Base-by-base conservation (phyloP, 1,139 yeast species). In the Geotrichum bryndzae region DNA sequence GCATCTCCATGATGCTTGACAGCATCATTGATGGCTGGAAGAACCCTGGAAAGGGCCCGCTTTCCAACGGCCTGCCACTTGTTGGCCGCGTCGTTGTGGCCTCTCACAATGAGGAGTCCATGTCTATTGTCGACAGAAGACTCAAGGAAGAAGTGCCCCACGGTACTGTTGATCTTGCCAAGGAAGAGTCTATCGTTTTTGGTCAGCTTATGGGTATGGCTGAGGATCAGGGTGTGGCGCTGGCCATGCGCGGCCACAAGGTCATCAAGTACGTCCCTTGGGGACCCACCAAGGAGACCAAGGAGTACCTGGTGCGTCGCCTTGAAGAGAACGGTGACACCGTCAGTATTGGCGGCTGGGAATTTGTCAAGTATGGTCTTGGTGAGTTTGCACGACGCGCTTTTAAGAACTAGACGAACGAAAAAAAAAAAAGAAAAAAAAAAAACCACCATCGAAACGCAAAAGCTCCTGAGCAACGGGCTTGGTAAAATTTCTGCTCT, bases 161-260 rank as follows among this genome's bases (percentile, higher is more conserved):
- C 2, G 69, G 66, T 1, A 61, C 64, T 35, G 63, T 64, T 56
- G 59, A 64, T 8, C 66, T 66, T 48, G 65, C 62, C 55, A 62
- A 64, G 57, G 72, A 73, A 64, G 72, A 70, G 66, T 67, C 90
- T 68, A 87, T 92, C 54, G 92, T 89, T 6, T 80, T 92, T 70
- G 98, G 95, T 54, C 98, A 92, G 78, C 82, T 94, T 68, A 79
- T 92, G 72, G 99, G 99, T 54, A 94, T 94, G 98, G 95, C 96
- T 61, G 98, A 94, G 74, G 87, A 87, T 69, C 84, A 90, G 65
- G 90, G 97, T 51, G 82, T 83, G 72, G 90, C 87, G 68, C 81
- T 94, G 71, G 84, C 90, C 65, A 77, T 79, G 59, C 80, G 84
- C 59, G 82, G 85, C 55, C 90, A 84, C 63, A 85, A 83, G 68